Evolutionary conservation across 768 basidiomycete species (phyloP), one percentile per base, ranked within the genome.

Genomic region (Auriscalpium vulgare): DNA sequence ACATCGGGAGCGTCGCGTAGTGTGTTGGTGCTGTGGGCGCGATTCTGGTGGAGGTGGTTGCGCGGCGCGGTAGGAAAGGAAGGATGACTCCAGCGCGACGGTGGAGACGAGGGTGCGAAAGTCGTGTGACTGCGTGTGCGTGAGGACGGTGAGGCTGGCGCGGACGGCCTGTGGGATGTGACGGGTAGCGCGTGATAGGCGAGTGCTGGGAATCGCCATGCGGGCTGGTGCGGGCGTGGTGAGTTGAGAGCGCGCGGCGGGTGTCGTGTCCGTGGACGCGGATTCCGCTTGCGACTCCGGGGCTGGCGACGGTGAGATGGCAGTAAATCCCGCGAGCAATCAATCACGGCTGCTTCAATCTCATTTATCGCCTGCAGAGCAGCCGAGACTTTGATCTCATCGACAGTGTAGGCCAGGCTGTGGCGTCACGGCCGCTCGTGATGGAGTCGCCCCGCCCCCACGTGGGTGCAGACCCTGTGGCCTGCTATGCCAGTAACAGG

Each of bases 401-500:
- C 40, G 40, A 17, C 17, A 43, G 40, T 13, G 40, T 14, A 4
- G 40, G 40, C n/a, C 59, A 14, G 40, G 40, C n/a, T 60, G 60
- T 13, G 62, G 62, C 16, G 55, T 55, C 10, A 23, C n/a, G 35
- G 62, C 37, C 13, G 54, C 14, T 47, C 50, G 53, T 21, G 51
- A 55, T 16, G 51, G 56, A 10, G 44, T 21, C 23, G 49, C 19
- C 29, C 35, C 13, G 21, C n/a, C 35, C 21, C 37, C 38, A 36
- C 53, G 53, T 36, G 19, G 58, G 50, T 47, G 57, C 10, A 29
- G 29, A 29, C 29, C 5, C 29, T 56, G 58, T 8, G 51, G 55
- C 37, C 19, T 47, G 40, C 47, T 10, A 29, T 62, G 61, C 51
- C 53, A 85, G 64, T 83, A 85, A 85, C 61, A 88, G 1, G 86